Conservation (phyloP, 2,329 filamentous ascomycete genomes). For the Ceratocystis huliohia region DNA sequence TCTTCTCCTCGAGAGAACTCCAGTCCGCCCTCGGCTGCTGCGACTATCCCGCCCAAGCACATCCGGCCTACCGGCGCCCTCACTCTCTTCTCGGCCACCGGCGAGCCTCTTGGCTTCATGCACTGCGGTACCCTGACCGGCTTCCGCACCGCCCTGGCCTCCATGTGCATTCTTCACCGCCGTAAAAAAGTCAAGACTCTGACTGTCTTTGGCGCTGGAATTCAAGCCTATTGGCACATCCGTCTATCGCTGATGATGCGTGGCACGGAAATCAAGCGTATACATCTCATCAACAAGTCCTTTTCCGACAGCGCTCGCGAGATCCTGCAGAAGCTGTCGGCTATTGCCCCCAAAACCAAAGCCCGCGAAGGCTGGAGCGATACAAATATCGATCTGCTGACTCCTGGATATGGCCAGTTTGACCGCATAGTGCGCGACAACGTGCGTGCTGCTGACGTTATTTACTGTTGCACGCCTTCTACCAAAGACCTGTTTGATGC, state of each 20-base stretch:
- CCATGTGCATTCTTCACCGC: slow-evolving; percentile 50
- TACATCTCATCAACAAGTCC: slow-evolving; percentile 71
- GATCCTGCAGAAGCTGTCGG: slow-evolving; percentile 38
- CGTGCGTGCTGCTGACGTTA: slow-evolving; percentile 59
- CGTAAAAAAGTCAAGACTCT: slow-evolving; percentile 62
- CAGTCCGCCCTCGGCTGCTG: slow-evolving; percentile 16
- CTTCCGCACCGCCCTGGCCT: slow-evolving; percentile 65
- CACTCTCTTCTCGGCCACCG: slow-evolving; percentile 52
- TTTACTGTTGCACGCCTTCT: slow-evolving; percentile 81
- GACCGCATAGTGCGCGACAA: slow-evolving; percentile 55
- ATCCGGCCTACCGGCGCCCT: slow-evolving; percentile 51
- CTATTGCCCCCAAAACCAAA: slow-evolving; percentile 34
- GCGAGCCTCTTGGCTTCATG: slow-evolving; percentile 52
- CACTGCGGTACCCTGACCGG: slow-evolving; percentile 65
- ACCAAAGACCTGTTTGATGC: slow-evolving; percentile 62
- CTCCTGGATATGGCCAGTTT: slow-evolving; percentile 57
- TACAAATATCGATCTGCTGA: slow-evolving; percentile 56
- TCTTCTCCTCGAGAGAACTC: slow-evolving; percentile 31
- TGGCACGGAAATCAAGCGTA: slow-evolving; percentile 55
- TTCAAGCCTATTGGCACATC: slow-evolving; percentile 91
- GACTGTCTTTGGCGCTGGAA: slow-evolving; percentile 75
- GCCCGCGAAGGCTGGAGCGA: slow-evolving; percentile 48
- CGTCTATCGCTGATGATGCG: slow-evolving; percentile 67
- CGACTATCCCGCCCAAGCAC: background rate
- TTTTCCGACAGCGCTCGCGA: slow-evolving; percentile 46